Conservation (phyloP, 441 rosid genomes). For the Populus hybrid region DNA sequence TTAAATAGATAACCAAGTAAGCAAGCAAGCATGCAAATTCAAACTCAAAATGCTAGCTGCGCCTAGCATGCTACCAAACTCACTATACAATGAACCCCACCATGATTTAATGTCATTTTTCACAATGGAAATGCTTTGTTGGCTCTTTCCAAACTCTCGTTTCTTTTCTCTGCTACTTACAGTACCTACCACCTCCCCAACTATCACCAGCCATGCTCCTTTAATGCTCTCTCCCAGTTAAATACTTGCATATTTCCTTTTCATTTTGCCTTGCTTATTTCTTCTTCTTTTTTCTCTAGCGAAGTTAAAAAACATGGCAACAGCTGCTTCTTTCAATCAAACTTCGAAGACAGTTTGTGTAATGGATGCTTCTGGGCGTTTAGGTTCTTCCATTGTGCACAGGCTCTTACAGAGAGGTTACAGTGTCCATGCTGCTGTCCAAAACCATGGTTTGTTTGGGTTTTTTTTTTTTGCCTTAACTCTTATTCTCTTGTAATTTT, state of each 20-base stretch:
- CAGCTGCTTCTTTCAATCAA: constrained; percentile 31
- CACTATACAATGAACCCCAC: background rate
- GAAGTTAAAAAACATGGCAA: background rate
- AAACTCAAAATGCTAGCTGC: too few relatives aligned
- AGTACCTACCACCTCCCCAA: background rate
- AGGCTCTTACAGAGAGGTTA: constrained; percentile 47
- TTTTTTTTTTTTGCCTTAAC: background rate
- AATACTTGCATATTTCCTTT: background rate
- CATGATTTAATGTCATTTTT: background rate
- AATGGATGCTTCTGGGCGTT: constrained; percentile 58
- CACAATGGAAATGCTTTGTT: background rate
- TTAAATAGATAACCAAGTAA: too few relatives aligned
- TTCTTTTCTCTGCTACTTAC: background rate
- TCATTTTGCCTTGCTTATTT: background rate
- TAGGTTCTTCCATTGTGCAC: constrained; percentile 48
- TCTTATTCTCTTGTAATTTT: background rate
- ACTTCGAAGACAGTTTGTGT: constrained; percentile 45
- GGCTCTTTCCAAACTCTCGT: background rate
- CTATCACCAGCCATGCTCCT: background rate
- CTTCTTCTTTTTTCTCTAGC: constrained; percentile 14
- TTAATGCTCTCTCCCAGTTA: background rate
- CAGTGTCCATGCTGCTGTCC: constrained; percentile 56
- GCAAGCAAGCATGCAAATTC: background rate
- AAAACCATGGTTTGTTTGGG: constrained; percentile 34
- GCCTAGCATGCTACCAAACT: background rate